phyloP scores from a whole-genome alignment of 2,329 filamentous ascomycete genomes.

The Sphaerostilbella broomeana region DNA sequence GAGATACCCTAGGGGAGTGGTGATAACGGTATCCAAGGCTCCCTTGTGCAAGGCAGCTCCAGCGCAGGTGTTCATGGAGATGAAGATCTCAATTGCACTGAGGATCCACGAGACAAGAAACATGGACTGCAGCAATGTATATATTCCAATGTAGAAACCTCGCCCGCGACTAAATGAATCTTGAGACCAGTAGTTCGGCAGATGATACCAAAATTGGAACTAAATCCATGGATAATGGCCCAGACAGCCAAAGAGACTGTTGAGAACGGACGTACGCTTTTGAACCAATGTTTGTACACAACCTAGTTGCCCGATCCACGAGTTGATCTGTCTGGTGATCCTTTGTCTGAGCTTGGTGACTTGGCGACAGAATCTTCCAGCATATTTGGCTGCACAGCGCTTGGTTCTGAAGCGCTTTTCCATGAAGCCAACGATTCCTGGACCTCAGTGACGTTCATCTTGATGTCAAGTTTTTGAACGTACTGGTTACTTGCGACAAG shows the following conservation, averaged over 20 bases:
- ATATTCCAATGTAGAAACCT: conserved; percentile 7
- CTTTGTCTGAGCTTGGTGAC: conserved; percentile 30
- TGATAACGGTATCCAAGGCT: conserved; percentile 22
- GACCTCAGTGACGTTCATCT: too few species aligned
- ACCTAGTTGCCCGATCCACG: conserved; percentile 7
- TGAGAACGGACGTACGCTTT: conserved; percentile 3
- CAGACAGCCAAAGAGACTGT: conserved; percentile 1
- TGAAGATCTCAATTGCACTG: conserved; percentile 13
- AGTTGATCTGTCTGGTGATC: conserved; percentile 10
- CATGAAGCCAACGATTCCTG: too few species aligned
- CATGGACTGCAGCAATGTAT: conserved; percentile 5
- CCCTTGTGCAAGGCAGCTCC: conserved; percentile 23
- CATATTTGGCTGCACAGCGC: conserved; percentile 17
- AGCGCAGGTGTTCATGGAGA: conserved; percentile 18
- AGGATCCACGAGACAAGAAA: conserved; percentile 1
- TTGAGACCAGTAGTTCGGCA: conserved; percentile 3
- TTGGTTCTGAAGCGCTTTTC: not conserved
- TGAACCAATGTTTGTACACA: conserved; percentile 10
- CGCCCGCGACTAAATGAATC: not conserved
- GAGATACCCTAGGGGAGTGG: conserved; percentile 32
- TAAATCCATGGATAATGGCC: conserved; percentile 3
- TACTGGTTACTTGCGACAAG: too few species aligned
- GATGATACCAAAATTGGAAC: conserved; percentile 5
- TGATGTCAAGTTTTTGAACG: too few species aligned
- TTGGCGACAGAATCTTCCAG: conserved; percentile 39